Percentiles rank a stretch among this genome's conserved stretches.
Evolutionary conservation across 2,329 filamentous ascomycete species (phyloP).

Genomic region (Fusarium beomiforme): DNA sequence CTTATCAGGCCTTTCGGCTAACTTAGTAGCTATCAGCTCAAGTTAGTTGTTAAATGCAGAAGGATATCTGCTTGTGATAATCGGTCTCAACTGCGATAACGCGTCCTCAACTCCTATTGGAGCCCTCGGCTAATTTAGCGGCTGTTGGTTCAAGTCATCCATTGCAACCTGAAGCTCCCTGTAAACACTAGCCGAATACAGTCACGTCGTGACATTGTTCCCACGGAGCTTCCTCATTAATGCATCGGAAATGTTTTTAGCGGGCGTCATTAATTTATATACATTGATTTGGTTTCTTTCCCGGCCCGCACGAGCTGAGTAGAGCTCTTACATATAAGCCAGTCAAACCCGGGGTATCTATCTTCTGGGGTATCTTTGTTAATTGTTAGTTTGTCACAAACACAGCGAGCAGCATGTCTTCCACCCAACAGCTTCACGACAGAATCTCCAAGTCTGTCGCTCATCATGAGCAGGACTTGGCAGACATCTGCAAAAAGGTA

Average conservation of each 20-base stretch:
- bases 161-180: not conserved
- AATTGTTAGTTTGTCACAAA: not conserved
- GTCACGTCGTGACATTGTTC: not conserved
- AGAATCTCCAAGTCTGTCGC: slow-evolving; percentile 22
- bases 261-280: not conserved
- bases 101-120: slow-evolving; percentile 6
- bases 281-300: not conserved
- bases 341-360: not conserved
- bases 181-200: not conserved
- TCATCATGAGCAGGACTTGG: slow-evolving; percentile 21
- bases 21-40: too few species aligned
- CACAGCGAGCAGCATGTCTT: slow-evolving; percentile 1
- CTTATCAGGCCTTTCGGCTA: too few species aligned
- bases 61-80: too few species aligned
- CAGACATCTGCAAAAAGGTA: slow-evolving; percentile 30
- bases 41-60: too few species aligned
- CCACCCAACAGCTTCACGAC: not conserved
- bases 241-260: not conserved
- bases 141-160: too few species aligned
- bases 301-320: not conserved
- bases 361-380: not conserved
- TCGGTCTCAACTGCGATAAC: not conserved
- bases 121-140: slow-evolving; percentile 26
- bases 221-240: not conserved
- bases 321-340: slow-evolving; percentile 16